Evolutionary conservation across 495 filamentous ascomycete genomes (phyloP), one percentile per base, ranked within the genome.

Genomic region (Hypoxylon cercidicola): DNA sequence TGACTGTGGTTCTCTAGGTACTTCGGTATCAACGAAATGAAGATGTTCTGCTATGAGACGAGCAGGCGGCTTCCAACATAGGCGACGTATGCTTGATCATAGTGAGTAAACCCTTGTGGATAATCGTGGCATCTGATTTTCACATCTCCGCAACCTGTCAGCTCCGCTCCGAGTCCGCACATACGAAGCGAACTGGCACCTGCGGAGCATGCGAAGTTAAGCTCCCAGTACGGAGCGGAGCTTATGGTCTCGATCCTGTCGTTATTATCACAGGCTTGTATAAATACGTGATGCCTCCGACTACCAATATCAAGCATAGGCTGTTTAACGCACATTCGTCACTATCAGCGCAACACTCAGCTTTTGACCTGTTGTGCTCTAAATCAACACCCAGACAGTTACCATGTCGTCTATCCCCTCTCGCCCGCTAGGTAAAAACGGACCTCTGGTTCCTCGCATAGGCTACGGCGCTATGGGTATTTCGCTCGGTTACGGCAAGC

Each of bases 381-480:
- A 18, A 45, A 23, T 39, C 15, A 40, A 34, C 13, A 39, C 6
- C 9, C 3, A 10, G 7, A 10, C 18, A 37, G 45, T 21, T 51
- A 51, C 10, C 44, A 66, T 67, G 64, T 39, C 65, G 16, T 11
- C 44, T 13, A 71, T 82, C 16, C 76, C 76, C 2, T 79, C 77
- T 8, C 78, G 85, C 39, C 68, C 72, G 18, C 75, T 88, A 0
- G 86, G 87, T 52, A 75, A 70, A 19, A 76, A 84, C 63, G 86
- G 87, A 0, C 87, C 87, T 39, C 59, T 76, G 32, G 80, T 88
- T 16, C 64, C 82, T 4, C 81, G 80, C 10, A 62, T 88, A 3
- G 87, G 87, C 21, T 76, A 84, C 15, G 87, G 86, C 3, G 65
- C 82, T 16, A 88, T 88, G 87, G 83, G 84, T 13, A 60, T 81